A percentile compares a stretch with the other conserved stretches of the same genome.
Evolutionary conservation across 768 basidiomycete genomes (phyloP).

Genomic region (Boletus barrowsii): DNA sequence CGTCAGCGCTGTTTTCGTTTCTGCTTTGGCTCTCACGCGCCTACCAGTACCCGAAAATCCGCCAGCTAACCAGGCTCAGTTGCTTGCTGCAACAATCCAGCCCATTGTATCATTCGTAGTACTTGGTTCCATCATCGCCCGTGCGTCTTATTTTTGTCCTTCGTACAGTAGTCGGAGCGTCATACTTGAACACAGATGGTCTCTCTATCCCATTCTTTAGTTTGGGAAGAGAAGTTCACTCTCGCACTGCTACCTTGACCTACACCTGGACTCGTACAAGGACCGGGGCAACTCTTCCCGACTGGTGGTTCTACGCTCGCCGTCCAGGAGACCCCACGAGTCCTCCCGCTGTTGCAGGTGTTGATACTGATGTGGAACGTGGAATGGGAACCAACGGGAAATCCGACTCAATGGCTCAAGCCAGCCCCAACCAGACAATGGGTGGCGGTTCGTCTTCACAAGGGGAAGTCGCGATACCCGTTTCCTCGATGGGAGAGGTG

Average conservation of each 20-base stretch:
- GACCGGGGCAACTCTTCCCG: constrained; percentile 32
- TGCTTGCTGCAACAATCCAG: constrained; percentile 69
- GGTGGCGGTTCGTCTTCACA: not conserved
- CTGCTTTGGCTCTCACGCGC: constrained; percentile 62
- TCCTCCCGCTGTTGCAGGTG: not conserved
- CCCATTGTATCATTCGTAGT: constrained; percentile 89
- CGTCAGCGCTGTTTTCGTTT: constrained; percentile 87
- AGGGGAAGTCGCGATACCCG: not conserved
- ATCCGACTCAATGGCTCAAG: not conserved
- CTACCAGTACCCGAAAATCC: constrained; percentile 58
- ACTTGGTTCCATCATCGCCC: constrained; percentile 78
- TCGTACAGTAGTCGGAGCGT: not conserved
- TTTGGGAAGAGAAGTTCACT: constrained; percentile 44
- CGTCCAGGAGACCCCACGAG: constrained; percentile 14
- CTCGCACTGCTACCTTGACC: constrained; percentile 46
- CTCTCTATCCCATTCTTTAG: constrained; percentile 69
- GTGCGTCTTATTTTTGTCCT: constrained; percentile 41
- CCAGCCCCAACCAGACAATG: not conserved
- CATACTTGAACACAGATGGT: constrained; percentile 44
- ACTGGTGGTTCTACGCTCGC: constrained; percentile 43
- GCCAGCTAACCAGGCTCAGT: constrained; percentile 64
- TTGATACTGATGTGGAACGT: constrained; percentile 19
- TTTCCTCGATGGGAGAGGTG: not conserved
- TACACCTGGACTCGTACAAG: constrained; percentile 40
- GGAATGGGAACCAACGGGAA: constrained; percentile 9